These are phyloP conservation scores for Conoideocrella luteorostrata DNA, from an alignment of 2,329 filamentous ascomycete species.

Conservation along the genomic window DNA sequence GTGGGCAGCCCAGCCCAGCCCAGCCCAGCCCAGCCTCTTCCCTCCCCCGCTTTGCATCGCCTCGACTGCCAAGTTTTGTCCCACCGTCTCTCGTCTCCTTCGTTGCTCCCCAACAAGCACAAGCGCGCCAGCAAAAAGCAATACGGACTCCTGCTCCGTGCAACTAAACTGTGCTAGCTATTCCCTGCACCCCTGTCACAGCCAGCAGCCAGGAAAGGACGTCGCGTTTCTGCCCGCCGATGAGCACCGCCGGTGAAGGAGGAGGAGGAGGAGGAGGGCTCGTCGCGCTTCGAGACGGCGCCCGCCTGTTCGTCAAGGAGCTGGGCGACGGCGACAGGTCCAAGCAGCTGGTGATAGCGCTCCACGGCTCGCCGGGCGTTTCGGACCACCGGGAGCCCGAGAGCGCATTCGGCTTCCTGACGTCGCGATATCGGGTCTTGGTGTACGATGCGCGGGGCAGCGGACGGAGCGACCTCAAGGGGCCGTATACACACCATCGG, in stretches of 20 bases:
- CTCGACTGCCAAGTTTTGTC: too few relatives aligned
- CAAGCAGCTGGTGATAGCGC: constrained; percentile 16
- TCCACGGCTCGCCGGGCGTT: constrained; percentile 18
- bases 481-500: constrained; percentile 17
- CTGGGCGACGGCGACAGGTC: constrained; percentile 11
- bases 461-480: constrained; percentile 16
- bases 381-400: constrained; percentile 16
- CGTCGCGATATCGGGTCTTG: constrained; percentile 14
- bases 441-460: constrained; percentile 19
- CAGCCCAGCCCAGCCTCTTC: too few relatives aligned
- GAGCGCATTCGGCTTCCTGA: constrained; percentile 14
- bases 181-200: too few relatives aligned
- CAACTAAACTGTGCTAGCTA: too few relatives aligned
- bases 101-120: neutral
- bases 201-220: neutral
- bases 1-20: too few relatives aligned
- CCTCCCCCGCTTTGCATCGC: too few relatives aligned
- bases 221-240: neutral
- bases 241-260: neutral
- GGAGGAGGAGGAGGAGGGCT: too few relatives aligned
- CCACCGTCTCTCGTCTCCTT: constrained; percentile 3
- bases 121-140: too few relatives aligned
- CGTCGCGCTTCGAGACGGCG: constrained; percentile 17
- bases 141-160: too few relatives aligned
- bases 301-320: constrained; percentile 12